Evolutionary conservation across 163 green algal genomes (phyloP).

Genomic region (Scenedesmus sp.): DNA sequence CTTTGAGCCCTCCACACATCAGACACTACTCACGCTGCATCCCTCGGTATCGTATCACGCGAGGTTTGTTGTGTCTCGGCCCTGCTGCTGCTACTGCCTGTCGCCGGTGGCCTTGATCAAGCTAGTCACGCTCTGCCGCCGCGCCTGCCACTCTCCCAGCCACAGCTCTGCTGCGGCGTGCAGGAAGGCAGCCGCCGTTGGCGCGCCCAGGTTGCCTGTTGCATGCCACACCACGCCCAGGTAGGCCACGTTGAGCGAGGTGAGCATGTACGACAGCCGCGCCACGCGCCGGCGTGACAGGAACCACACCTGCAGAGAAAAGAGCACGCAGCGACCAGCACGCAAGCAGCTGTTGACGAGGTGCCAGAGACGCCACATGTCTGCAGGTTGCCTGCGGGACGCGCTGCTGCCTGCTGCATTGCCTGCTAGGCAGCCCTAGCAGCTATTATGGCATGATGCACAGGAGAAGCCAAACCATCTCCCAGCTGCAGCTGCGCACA

Average conservation of each 20-base stretch:
- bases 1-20: background rate
- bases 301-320: slow-evolving; percentile 47
- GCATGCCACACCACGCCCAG: slow-evolving; percentile 46
- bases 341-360: background rate
- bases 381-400: background rate
- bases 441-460: background rate
- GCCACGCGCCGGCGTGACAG: slow-evolving; percentile 37
- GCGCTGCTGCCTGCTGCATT: background rate
- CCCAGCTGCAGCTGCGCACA: background rate
- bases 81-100: background rate
- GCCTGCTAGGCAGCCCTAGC: background rate
- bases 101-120: background rate
- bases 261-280: slow-evolving; percentile 52
- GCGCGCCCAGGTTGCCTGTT: slow-evolving; percentile 52
- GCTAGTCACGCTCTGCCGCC: background rate
- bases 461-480: background rate
- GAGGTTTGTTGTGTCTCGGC: background rate
- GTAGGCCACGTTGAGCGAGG: slow-evolving; percentile 54
- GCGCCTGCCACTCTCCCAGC: slow-evolving; percentile 24
- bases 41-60: background rate
- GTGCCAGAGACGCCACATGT: background rate
- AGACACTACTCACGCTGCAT: background rate
- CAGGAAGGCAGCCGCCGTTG: slow-evolving; percentile 49
- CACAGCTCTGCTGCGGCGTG: slow-evolving; percentile 41
- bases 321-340: background rate